Base-by-base conservation (phyloP, 2,329 filamentous ascomycete species). In the Dactylellina drechsleri region DNA sequence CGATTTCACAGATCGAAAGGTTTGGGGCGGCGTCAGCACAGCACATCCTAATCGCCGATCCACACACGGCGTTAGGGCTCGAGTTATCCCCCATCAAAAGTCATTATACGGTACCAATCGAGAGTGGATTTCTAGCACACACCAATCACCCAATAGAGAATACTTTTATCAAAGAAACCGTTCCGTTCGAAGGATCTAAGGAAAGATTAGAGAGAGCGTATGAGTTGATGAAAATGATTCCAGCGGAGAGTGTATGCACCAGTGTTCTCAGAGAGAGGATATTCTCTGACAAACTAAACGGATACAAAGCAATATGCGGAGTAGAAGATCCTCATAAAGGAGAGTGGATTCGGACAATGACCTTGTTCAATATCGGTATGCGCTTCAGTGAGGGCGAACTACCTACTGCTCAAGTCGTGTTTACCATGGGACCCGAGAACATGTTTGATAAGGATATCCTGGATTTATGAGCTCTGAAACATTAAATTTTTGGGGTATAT, bases 1-100 rank as follows among this genome's bases (percentile, higher is more conserved):
- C 87, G 12, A 81, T 87, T 1, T 61, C 79, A 1, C 82, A 80
- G 20, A 78, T 87, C 15, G 80, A 84, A 70, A 77, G 77, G 13
- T 79, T 80, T 50, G 85, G 85, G 2, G 83, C 86, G 59, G 85
- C 85, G 0, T 82, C 83, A 0, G 83, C 84, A 3, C 85, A 84
- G 13, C 85, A 86, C 66, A 86, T 87, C 72, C 79, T 86, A 0
- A 78, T 87, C 26, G 85, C 82, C 0, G 85, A 87, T 77, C 76
- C 81, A 1, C 79, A 77, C 0, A 83, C 82, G 0, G 81, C 83
- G 0, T 78, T 83, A 0, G 85, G 85, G 0, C 78, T 86, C 10
- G 85, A 86, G 77, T 86, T 84, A 5, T 62, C 70, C 4, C 66
- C 66, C 16, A 50, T 70, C 6, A 41, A n/a, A 53, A 58, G 62